phyloP scores from a whole-genome alignment of 495 filamentous ascomycete species.

The Viridothelium virens region DNA sequence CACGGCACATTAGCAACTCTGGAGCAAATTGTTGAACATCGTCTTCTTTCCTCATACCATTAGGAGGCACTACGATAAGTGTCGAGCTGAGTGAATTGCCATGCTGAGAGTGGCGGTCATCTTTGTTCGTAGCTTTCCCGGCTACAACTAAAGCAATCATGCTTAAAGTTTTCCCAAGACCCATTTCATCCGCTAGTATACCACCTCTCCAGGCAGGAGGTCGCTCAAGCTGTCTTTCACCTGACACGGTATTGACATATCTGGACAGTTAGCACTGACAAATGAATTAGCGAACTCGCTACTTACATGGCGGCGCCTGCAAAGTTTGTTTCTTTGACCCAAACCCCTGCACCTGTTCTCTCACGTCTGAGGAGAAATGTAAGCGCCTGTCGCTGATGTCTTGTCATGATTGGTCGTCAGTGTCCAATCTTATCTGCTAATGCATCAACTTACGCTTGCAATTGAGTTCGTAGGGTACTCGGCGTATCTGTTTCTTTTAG shows the following conservation, averaged over 20 bases:
- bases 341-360: conserved; percentile 27
- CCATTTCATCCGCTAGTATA: conserved; percentile 40
- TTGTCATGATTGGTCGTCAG: conserved; percentile 17
- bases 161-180: conserved; percentile 37
- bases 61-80: conserved; percentile 36
- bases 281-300: background rate
- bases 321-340: conserved; percentile 22
- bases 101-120: background rate
- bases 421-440: background rate
- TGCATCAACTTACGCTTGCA: conserved; percentile 26
- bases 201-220: conserved; percentile 34
- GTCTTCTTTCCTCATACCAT: conserved; percentile 23
- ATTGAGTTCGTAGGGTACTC: conserved; percentile 25
- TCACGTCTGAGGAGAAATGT: conserved; percentile 41
- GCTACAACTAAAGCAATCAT: conserved; percentile 36
- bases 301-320: conserved; percentile 17
- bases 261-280: conserved; percentile 12
- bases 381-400: conserved; percentile 41
- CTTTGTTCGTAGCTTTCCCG: conserved; percentile 9
- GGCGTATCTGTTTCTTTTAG: conserved; percentile 26
- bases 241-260: conserved; percentile 31
- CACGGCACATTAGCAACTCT: background rate
- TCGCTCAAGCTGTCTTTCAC: conserved; percentile 18
- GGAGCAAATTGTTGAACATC: background rate
- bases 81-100: conserved; percentile 15